Percentiles rank a stretch among this genome's conserved stretches.
These are phyloP conservation scores for Acanthamoeba healyi DNA, from an alignment of 208 protist genomes.

Conservation along the genomic window DNA sequence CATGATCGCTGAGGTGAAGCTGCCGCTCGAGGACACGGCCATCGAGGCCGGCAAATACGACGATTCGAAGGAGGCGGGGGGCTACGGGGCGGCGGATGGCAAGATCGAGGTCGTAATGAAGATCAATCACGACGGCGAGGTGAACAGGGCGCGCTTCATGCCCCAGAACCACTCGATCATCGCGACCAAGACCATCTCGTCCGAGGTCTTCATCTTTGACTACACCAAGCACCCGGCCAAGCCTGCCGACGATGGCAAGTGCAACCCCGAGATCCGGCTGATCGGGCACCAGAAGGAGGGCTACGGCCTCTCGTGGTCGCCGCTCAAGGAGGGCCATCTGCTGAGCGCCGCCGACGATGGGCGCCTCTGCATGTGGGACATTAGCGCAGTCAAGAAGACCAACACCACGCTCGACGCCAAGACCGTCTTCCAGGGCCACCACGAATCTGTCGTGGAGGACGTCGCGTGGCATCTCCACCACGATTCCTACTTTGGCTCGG, in stretches of 20 bases:
- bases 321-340: conserved; percentile 90
- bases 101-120: conserved; percentile 90
- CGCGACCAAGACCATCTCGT: conserved; percentile 92
- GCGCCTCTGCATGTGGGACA: conserved; percentile 95
- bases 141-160: conserved; percentile 94
- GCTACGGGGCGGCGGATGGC: conserved; percentile 79
- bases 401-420: conserved; percentile 74
- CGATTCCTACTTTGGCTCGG: conserved; percentile 93
- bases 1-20: conserved; percentile 91
- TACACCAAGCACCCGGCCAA: conserved; percentile 90
- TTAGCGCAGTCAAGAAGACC: conserved; percentile 82
- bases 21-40: conserved; percentile 88
- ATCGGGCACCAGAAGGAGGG: conserved; percentile 92
- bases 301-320: conserved; percentile 93
- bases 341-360: conserved; percentile 95
- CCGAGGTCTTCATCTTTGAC: conserved; percentile 93
- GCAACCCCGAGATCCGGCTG: conserved; percentile 88
- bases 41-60: conserved; percentile 87
- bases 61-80: conserved; percentile 83
- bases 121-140: conserved; percentile 94
- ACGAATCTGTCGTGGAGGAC: conserved; percentile 92
- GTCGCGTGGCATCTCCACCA: conserved; percentile 95
- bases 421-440: conserved; percentile 22
- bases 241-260: conserved; percentile 84
- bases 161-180: conserved; percentile 94